These are phyloP conservation scores for Ophiosphaerella korrae DNA, from an alignment of 2,329 filamentous ascomycete genomes.

Conservation along the genomic window DNA sequence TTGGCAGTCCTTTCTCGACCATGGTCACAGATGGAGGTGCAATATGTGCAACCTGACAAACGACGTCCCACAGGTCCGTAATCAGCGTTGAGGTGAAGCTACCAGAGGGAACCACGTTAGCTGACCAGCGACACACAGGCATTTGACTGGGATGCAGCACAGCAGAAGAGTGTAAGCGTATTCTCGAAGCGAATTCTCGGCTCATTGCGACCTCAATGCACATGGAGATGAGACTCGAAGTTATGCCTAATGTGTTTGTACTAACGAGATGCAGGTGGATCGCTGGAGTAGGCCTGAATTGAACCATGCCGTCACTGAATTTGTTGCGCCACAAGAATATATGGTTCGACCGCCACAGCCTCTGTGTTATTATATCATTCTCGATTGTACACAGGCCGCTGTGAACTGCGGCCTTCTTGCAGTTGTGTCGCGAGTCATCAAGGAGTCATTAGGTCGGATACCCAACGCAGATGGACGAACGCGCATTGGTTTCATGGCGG, in stretches of 20 bases:
- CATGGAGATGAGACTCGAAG: neutral
- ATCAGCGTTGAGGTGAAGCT: neutral
- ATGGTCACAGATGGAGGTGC: slow-evolving; percentile 97
- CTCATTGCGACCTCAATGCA: neutral
- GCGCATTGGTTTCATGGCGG: slow-evolving; percentile 90
- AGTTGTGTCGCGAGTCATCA: slow-evolving; percentile 88
- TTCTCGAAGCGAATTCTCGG: neutral
- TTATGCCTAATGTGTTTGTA: no score
- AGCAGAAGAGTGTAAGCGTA: slow-evolving; percentile 75
- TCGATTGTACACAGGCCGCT: slow-evolving; percentile 60
- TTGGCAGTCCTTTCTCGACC: slow-evolving; percentile 75
- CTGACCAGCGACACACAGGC: slow-evolving; percentile 51
- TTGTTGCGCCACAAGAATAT: slow-evolving; percentile 97
- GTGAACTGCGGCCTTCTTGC: slow-evolving; percentile 83
- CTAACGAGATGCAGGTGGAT: slow-evolving; percentile 54
- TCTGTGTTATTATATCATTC: slow-evolving; percentile 41
- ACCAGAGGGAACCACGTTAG: neutral
- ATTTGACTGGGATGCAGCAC: slow-evolving; percentile 94
- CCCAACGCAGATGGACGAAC: slow-evolving; percentile 96
- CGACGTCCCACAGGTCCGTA: slow-evolving; percentile 79
- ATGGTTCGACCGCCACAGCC: slow-evolving; percentile 98
- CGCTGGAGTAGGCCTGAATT: slow-evolving; percentile 90
- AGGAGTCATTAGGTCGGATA: slow-evolving; percentile 94
- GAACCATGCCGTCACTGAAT: slow-evolving; percentile 96
- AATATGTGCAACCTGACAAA: slow-evolving; percentile 99